A percentile compares a stretch with the other conserved stretches of the same genome.
Conservation (phyloP, 2,329 filamentous ascomycete species). For the Dryadomyces quercivorus region DNA sequence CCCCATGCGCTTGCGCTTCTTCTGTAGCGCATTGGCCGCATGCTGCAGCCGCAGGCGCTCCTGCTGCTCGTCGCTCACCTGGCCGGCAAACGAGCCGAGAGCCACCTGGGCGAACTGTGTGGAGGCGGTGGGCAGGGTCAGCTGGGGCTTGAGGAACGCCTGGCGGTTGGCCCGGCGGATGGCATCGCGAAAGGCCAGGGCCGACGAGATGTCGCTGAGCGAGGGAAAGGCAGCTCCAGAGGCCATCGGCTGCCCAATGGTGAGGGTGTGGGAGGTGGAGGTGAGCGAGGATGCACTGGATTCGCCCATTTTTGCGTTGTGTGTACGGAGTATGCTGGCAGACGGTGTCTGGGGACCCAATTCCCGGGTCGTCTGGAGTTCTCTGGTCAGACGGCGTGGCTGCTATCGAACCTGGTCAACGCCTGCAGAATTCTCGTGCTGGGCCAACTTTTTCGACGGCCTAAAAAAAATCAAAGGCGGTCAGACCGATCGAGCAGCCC, state of each 20-base stretch:
- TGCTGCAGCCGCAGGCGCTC: slow-evolving; percentile 40
- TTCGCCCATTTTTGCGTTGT: slow-evolving; percentile 4
- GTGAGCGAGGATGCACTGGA: slow-evolving; percentile 46
- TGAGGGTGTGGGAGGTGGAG: slow-evolving; percentile 48
- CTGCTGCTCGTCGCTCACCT: slow-evolving; percentile 61
- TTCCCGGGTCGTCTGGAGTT: background rate
- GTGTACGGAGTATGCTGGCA: too few species aligned
- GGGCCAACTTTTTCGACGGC: background rate
- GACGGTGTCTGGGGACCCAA: background rate
- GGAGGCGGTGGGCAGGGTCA: slow-evolving; percentile 54
- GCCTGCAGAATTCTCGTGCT: background rate
- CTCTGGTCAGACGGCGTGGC: too few species aligned
- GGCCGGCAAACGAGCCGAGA: slow-evolving; percentile 64
- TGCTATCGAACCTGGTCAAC: background rate
- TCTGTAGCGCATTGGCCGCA: slow-evolving; percentile 37
- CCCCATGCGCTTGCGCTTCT: slow-evolving; percentile 57
- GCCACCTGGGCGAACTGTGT: slow-evolving; percentile 67
- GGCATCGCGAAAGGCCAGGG: slow-evolving; percentile 37
- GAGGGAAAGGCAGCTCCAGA: slow-evolving; percentile 15
- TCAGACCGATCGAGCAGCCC: background rate
- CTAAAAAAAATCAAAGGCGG: slow-evolving; percentile 2
- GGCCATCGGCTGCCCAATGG: slow-evolving; percentile 10
- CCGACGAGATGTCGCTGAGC: slow-evolving; percentile 13
- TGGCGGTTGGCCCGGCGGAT: slow-evolving; percentile 54
- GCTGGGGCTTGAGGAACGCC: slow-evolving; percentile 62